These are phyloP conservation scores for Cryptococcus depauperatus DNA, from an alignment of 1,284 basidiomycete genomes.

Conservation along the genomic window DNA sequence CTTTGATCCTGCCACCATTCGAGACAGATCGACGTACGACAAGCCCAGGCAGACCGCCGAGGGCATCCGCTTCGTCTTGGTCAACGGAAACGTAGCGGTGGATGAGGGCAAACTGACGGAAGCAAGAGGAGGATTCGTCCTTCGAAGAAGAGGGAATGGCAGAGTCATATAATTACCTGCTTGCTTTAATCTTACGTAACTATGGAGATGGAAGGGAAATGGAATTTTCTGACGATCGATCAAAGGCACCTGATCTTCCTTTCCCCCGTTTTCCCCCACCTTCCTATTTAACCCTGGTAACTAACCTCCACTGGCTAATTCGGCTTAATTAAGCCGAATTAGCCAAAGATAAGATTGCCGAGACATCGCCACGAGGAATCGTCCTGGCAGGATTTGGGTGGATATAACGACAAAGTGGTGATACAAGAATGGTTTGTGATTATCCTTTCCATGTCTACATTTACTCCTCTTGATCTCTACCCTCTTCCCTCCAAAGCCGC, in stretches of 20 bases:
- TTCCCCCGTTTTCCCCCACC: background rate
- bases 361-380: too few species aligned
- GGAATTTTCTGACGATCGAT: background rate
- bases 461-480: slow-evolving; percentile 27
- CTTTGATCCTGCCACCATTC: slow-evolving; percentile 33
- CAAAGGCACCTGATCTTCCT: background rate
- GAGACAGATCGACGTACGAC: slow-evolving; percentile 30
- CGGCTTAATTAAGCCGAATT: too few species aligned
- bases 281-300: too few species aligned
- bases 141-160: slow-evolving; percentile 46
- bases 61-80: slow-evolving; percentile 36
- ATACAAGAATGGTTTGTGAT: too few species aligned
- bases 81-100: slow-evolving; percentile 36
- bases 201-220: background rate
- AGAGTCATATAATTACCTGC: slow-evolving; percentile 8
- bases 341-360: too few species aligned
- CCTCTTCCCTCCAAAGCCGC: slow-evolving; percentile 50
- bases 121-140: slow-evolving; percentile 28
- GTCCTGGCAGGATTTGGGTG: too few species aligned
- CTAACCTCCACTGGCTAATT: too few species aligned
- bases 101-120: slow-evolving; percentile 31
- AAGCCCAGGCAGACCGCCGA: slow-evolving; percentile 21
- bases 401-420: too few species aligned
- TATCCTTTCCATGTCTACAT: slow-evolving; percentile 16
- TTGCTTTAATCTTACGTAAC: background rate